Evolutionary conservation across 306 rosid genomes (phyloP).

Genomic region (Ammopiptanthus mongolicus): DNA sequence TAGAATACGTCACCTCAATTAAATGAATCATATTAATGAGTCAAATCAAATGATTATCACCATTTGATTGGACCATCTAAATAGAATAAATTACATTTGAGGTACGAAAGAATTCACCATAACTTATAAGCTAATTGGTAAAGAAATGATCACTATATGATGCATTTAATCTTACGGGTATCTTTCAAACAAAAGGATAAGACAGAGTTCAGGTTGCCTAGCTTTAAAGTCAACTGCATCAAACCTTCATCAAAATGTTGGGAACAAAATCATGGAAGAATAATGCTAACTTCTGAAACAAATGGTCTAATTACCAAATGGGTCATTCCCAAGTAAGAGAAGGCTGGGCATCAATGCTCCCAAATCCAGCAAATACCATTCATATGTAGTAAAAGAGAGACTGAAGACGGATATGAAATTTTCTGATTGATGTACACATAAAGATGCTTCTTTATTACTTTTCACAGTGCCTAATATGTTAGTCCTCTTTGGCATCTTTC

Average conservation of each 20-base stretch:
- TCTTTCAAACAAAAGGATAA: conserved; percentile 29
- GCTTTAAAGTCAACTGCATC: conserved; percentile 38
- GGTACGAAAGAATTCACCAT: too few relatives aligned
- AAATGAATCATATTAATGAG: too few relatives aligned
- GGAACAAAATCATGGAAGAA: conserved; percentile 29
- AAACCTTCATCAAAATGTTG: conserved; percentile 24
- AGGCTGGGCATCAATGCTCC: background rate
- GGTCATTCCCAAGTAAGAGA: background rate
- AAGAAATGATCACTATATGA: conserved; percentile 20
- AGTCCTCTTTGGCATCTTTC: background rate
- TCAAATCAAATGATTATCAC: too few relatives aligned
- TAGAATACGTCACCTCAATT: too few relatives aligned
- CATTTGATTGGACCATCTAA: too few relatives aligned
- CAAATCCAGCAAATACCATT: background rate
- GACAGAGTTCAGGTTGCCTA: conserved; percentile 18
- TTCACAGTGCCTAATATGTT: conserved; percentile 11
- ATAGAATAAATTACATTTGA: too few relatives aligned
- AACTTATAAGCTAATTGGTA: conserved; percentile 10
- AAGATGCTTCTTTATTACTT: conserved; percentile 17
- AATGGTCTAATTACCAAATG: background rate
- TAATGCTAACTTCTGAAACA: conserved; percentile 14
- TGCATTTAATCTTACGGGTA: conserved; percentile 23
- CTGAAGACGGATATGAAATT: background rate
- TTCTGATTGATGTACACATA: background rate
- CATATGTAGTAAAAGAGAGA: background rate